Evolutionary conservation across 768 basidiomycete genomes (phyloP), one percentile per base, ranked within the genome.

Genomic region (Zangia roseola): DNA sequence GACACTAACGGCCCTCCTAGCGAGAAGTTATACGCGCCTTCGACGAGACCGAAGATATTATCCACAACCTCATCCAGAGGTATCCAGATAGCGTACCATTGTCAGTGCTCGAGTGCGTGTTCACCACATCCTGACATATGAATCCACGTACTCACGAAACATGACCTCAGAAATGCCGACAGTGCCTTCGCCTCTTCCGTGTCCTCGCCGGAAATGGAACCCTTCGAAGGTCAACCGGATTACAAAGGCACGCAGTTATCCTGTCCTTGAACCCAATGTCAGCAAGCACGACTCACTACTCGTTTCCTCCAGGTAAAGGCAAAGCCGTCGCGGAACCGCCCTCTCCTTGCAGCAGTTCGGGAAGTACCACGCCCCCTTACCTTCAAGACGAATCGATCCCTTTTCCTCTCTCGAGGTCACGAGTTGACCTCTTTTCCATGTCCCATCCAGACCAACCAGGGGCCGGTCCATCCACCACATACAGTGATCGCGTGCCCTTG

Each of bases 21-120:
- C 47, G 50, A 55, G 59, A 69, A 48, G 37, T 49, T 12, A 30
- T 68, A 17, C 55, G 55, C n/a, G 65, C 63, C 0, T 47, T 60
- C 16, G 63, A 54, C 3, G 65, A 63, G 52, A 65, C 56, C 1
- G 67, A 60, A 47, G 57, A 57, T 4, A 69, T 65, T 20, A 62
- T 67, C 35, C 49, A 50, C 31, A 49, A 58, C 44, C 54, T 67
- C 36, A 23, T 61, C 9, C 50, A 28, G 30, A 69, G 63, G 21
- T 53, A 62, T 38, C 68, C 67, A n/a, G 33, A 28, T 21, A 65
- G 67, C 0, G 59, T 65, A 0, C 67, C 63, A 2, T n/a, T 45
- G 24, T 7, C 65, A 3, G 20, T 43, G 24, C 10, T 34, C 12
- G 45, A 43, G 59, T 55, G 24, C 23, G 58, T 51, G 8, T 28